Evolutionary conservation across 208 protist genomes (phyloP).

Genomic region (Trypanosoma cruzi): DNA sequence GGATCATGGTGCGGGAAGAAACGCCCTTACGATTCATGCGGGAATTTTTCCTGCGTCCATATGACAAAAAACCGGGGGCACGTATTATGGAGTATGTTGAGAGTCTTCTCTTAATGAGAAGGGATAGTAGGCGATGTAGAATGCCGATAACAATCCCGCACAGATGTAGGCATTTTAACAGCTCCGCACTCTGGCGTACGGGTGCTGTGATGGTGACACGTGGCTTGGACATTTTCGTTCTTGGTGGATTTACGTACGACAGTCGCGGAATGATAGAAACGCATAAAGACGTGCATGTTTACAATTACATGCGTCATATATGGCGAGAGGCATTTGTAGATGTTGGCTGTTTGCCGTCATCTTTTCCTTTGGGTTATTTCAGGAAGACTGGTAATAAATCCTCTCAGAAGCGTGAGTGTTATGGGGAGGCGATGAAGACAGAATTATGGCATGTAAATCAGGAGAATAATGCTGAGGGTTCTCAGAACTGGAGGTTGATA

Average conservation of each 20-base stretch:
- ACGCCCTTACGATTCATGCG: constrained; percentile 37
- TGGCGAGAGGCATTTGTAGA: constrained; percentile 47
- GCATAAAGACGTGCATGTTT: constrained; percentile 60
- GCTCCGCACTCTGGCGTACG: constrained; percentile 54
- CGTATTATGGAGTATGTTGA: constrained; percentile 27
- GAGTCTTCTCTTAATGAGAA: constrained; percentile 28
- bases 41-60: constrained; percentile 40
- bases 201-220: constrained; percentile 48
- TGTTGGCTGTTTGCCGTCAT: not conserved
- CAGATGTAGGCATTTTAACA: constrained; percentile 27
- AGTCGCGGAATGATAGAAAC: constrained; percentile 37
- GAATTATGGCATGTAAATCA: constrained; percentile 25
- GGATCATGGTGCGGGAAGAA: constrained; percentile 62
- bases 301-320: constrained; percentile 45
- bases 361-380: constrained; percentile 33
- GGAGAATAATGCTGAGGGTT: constrained; percentile 2
- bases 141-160: constrained; percentile 23
- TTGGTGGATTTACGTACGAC: constrained; percentile 60
- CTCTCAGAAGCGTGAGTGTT: too few relatives aligned
- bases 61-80: constrained; percentile 28
- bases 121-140: constrained; percentile 1
- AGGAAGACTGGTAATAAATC: too few relatives aligned
- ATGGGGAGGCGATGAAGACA: too few relatives aligned
- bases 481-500: constrained; percentile 12
- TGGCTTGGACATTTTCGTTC: constrained; percentile 52